Conservation (phyloP, 352 stramenopile species). For the Phytophthora ohioensis region DNA sequence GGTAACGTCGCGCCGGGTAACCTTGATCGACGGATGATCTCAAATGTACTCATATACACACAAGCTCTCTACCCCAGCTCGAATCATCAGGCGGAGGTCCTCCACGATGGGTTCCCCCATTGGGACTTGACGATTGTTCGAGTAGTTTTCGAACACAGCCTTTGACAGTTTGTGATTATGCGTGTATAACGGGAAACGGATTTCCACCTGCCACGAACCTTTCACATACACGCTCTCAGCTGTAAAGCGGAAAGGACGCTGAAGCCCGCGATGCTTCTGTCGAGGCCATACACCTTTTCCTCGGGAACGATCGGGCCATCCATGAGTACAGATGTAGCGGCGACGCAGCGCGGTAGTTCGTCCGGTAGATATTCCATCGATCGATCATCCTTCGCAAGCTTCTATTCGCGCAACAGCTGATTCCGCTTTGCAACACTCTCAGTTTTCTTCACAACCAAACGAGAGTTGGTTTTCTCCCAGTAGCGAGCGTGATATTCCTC, state of each 20-base stretch:
- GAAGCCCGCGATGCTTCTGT: neutral
- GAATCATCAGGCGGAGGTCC: neutral
- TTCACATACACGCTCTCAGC: neutral
- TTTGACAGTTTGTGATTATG: neutral
- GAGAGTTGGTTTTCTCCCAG: neutral
- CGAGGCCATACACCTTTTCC: neutral
- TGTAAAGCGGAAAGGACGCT: slow-evolving; percentile 3
- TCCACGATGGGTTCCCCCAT: slow-evolving; percentile 1
- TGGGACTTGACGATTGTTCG: neutral
- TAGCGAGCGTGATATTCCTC: slow-evolving; percentile 4
- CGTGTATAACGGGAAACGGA: neutral
- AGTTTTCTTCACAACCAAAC: slow-evolving; percentile 1
- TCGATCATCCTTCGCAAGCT: neutral
- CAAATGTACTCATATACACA: slow-evolving; percentile 9
- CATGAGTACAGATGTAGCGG: slow-evolving; percentile 8
- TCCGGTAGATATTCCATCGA: neutral
- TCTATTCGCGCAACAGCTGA: neutral
- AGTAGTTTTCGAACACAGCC: neutral
- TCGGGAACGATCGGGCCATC: neutral
- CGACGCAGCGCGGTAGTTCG: neutral
- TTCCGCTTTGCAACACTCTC: slow-evolving; percentile 6
- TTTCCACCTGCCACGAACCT: neutral
- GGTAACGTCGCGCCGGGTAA: neutral
- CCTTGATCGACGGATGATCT: slow-evolving; percentile 1
- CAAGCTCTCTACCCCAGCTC: neutral